These are phyloP conservation scores for Tylopilus sp. DNA, from an alignment of 1,284 basidiomycete species.

Conservation along the genomic window DNA sequence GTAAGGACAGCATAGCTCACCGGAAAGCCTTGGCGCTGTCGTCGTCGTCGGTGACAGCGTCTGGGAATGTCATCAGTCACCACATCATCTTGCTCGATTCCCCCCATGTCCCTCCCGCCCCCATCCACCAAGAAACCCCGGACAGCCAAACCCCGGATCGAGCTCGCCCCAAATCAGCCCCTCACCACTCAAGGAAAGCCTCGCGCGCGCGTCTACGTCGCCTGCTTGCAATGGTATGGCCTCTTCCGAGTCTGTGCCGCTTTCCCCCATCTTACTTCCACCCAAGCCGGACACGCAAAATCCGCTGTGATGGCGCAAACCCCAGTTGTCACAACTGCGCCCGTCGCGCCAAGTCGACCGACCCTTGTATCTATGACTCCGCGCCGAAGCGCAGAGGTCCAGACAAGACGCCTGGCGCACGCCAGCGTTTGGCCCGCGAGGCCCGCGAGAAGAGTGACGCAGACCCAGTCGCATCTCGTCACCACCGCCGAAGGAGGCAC, in stretches of 20 bases:
- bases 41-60: background rate
- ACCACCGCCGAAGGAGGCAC: constrained; percentile 36
- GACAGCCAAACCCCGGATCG: constrained; percentile 58
- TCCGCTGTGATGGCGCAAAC: constrained; percentile 75
- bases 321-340: constrained; percentile 70
- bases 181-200: constrained; percentile 72
- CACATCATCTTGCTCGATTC: background rate
- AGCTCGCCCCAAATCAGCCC: constrained; percentile 66
- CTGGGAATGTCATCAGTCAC: background rate
- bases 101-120: constrained; percentile 23
- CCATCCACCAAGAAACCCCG: constrained; percentile 38
- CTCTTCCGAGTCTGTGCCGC: background rate
- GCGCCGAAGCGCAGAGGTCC: constrained; percentile 73
- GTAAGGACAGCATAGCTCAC: background rate
- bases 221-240: constrained; percentile 68
- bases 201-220: constrained; percentile 70
- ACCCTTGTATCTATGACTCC: constrained; percentile 59
- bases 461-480: constrained; percentile 28
- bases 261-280: constrained; percentile 7
- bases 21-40: background rate
- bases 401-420: constrained; percentile 68
- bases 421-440: constrained; percentile 52
- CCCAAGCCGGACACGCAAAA: constrained; percentile 66
- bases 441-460: constrained; percentile 26
- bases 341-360: constrained; percentile 42